Evolutionary conservation across 495 filamentous ascomycete species (phyloP), one percentile per base, ranked within the genome.

Genomic region (Bathelium albidoporum): DNA sequence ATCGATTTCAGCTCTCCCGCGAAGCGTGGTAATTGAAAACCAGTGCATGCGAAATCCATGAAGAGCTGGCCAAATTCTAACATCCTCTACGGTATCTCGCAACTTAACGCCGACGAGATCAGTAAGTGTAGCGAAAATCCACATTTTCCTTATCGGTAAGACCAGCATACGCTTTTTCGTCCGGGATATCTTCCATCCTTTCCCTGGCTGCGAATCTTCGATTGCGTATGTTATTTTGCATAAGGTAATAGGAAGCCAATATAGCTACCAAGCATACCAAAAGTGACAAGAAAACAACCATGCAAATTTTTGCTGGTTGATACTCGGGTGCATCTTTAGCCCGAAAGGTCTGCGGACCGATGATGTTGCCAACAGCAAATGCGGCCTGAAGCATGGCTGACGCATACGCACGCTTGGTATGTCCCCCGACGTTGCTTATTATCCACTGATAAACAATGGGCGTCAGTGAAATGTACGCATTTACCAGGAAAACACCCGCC

Each of bases 321-420:
- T 83, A 87, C 4, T 80, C 74, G 0, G 85, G 86, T 9, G 81
- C 82, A 67, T 87, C 83, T 11, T 67, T 73, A 0, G 76, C 74
- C 53, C 80, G 80, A 67, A 88, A 88, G 2, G 87, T 82, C 71
- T 88, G 85, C 2, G 86, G 86, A 0, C 85, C 83, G 68, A 88
- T 85, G 66, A 85, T 84, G 55, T 84, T 84, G 0, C 80, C 80
- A 14, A 83, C 72, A 44, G 77, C 78, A 68, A 82, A 82, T 9
- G 63, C 44, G 3, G 59, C 55, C 2, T 36, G 59, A 2, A 65
- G 39, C 1, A 61, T 14, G 14, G 59, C 63, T 26, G 34, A 58
- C 36, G 55, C 59, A 11, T 3, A 28, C 7, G 24, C 49, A 26
- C 24, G 20, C 29, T 84, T 84, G 0, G 82, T 84, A 64, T 83